These are phyloP conservation scores for Hymenoscyphus albidus DNA, from an alignment of 2,329 filamentous ascomycete species.

Conservation along the genomic window DNA sequence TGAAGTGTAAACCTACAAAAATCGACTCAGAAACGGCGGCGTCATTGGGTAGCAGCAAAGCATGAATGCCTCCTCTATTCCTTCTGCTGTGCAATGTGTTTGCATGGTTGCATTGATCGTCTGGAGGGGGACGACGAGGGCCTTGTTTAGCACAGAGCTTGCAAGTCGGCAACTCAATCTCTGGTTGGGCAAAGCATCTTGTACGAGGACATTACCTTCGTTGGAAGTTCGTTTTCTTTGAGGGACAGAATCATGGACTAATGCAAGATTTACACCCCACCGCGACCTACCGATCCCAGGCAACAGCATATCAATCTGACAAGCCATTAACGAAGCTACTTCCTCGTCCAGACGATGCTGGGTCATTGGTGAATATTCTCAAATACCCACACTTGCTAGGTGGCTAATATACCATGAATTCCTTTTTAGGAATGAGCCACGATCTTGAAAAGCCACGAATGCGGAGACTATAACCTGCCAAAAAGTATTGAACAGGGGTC, in stretches of 20 bases:
- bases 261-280: neutral
- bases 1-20: too few species aligned
- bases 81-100: neutral
- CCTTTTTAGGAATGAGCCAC: neutral
- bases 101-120: neutral
- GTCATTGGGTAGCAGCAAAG: neutral
- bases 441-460: constrained; percentile 2
- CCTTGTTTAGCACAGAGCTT: neutral
- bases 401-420: neutral
- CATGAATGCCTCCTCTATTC: neutral
- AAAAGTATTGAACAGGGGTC: constrained; percentile 1
- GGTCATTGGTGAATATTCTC: neutral
- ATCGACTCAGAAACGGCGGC: neutral
- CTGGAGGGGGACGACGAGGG: neutral
- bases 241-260: neutral
- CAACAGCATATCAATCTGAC: too few species aligned
- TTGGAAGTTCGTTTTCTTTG: neutral
- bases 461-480: constrained; percentile 6
- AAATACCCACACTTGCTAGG: neutral
- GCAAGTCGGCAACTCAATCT: neutral
- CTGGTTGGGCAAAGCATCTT: neutral
- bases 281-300: neutral
- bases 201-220: neutral
- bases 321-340: neutral
- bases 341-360: neutral